A percentile compares a stretch with the other conserved stretches of the same genome.
phyloP scores from a whole-genome alignment of 2,329 filamentous ascomycete species.

The Hymenoscyphus salicellus region DNA sequence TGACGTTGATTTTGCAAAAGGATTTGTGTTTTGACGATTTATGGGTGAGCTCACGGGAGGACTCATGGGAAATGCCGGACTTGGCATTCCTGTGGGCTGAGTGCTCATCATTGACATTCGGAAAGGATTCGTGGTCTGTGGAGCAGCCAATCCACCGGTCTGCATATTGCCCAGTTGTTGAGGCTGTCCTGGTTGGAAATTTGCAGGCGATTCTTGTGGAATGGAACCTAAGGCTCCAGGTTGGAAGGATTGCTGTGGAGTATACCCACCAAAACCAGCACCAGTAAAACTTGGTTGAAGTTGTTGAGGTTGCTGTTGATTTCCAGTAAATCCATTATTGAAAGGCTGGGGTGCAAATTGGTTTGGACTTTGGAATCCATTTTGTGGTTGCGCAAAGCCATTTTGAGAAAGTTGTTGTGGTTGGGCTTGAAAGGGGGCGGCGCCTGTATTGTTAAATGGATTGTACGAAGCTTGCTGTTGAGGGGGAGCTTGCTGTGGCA shows the following conservation, averaged over 20 bases:
- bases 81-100: constrained; percentile 46
- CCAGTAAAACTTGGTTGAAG: constrained; percentile 65
- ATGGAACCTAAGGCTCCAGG: constrained; percentile 53
- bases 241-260: constrained; percentile 61
- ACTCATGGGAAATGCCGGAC: constrained; percentile 42
- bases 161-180: constrained; percentile 42
- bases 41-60: constrained; percentile 44
- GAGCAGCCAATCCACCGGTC: constrained; percentile 44
- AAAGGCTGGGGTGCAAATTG: constrained; percentile 44
- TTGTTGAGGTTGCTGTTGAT: constrained; percentile 40
- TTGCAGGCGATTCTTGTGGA: constrained; percentile 54
- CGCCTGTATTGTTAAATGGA: constrained; percentile 32
- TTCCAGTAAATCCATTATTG: constrained; percentile 31
- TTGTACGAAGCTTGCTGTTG: constrained; percentile 34
- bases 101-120: constrained; percentile 80
- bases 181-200: constrained; percentile 43
- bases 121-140: constrained; percentile 84
- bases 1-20: constrained; percentile 67
- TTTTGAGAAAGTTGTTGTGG: constrained; percentile 42
- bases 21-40: constrained; percentile 73
- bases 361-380: constrained; percentile 41
- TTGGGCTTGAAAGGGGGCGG: constrained; percentile 36
- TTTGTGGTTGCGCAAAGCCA: constrained; percentile 42
- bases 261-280: constrained; percentile 80
- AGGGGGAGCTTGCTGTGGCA: constrained; percentile 52